Base-by-base conservation (phyloP, 129 eudicot genomes). In the Gnaphalium uliginosum region DNA sequence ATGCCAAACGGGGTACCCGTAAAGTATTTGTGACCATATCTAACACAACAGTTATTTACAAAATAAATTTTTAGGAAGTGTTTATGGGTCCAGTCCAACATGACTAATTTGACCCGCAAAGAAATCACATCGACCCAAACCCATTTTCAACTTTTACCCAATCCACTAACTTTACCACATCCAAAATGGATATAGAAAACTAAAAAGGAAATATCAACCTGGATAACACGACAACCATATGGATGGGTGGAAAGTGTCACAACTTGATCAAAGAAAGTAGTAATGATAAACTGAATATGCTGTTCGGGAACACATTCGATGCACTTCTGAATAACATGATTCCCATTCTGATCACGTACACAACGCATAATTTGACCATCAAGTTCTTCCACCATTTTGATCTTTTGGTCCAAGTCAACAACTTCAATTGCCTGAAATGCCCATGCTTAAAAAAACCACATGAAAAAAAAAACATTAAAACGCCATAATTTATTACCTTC, bases 291-390 rank as follows among this genome's bases (percentile, higher is more conserved):
- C 27, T 92, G 93, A 77, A 89, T 89, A 71, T 89, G 83, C 56
- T 87, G 93, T 81, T 92, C 98, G 8, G 98, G 98, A 21, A 87
- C 98, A 82, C 98, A 92, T 77, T 92, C 98, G n/a, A 89, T 92
- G 79, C 98, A 92, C 85, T 92, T 92, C 76, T 89, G 98, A 65
- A 89, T 82, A 60, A 92, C 98, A 82, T 92, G 96, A 53, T 92
- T 92, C 56, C 98, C 98, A 29, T 92, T 92, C 65, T 92, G 98
- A 79, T 92, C 98, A 26, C 98, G 96, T 30, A 89, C 98, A 80
- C 98, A 92, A 14, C 96, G 89, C 94, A 92, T 92, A 35, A 92
- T 81, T 76, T 89, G 89, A 35, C 98, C 98, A 71, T 92, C 96
- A 65, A 92, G 91, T 74, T 92, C 98, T 67, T 76, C 86, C 60